These are phyloP conservation scores for Panicum miliaceum DNA, from an alignment of 176 grass and related monocot species.

Conservation along the genomic window DNA sequence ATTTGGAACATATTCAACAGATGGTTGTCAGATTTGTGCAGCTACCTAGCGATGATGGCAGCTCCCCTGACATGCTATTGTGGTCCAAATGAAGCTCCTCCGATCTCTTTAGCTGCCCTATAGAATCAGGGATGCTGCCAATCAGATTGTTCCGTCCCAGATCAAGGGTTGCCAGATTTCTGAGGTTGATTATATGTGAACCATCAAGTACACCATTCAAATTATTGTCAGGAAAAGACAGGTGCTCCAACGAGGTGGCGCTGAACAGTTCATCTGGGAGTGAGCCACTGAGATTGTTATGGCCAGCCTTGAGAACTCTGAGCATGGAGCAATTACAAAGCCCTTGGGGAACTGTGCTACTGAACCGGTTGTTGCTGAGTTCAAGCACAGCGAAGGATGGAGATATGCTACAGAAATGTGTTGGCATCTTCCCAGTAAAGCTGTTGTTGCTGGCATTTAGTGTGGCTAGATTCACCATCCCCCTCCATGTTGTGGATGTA, in stretches of 20 bases:
- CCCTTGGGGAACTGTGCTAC: not conserved
- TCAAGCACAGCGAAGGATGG: conserved; percentile 24
- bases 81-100: conserved; percentile 14
- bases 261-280: conserved; percentile 45
- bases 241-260: conserved; percentile 1
- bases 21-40: conserved; percentile 34
- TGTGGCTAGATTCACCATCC: not conserved
- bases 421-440: conserved; percentile 39
- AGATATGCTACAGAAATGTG: conserved; percentile 26
- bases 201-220: conserved; percentile 1
- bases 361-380: conserved; percentile 32
- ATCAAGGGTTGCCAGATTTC: conserved; percentile 21
- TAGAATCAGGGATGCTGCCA: conserved; percentile 14
- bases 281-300: conserved; percentile 31
- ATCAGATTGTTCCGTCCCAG: conserved; percentile 21
- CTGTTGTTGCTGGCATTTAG: conserved; percentile 54
- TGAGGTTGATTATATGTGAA: not conserved
- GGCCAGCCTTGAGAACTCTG: conserved; percentile 27
- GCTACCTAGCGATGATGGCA: conserved; percentile 11
- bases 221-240: conserved; percentile 30
- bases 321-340: conserved; percentile 36
- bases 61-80: conserved; percentile 29
- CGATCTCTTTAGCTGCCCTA: conserved; percentile 31
- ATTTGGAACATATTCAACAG: no score
- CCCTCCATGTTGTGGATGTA: conserved; percentile 28